phyloP scores from a whole-genome alignment of 352 stramenopile species.

The Pythium insidiosum region DNA sequence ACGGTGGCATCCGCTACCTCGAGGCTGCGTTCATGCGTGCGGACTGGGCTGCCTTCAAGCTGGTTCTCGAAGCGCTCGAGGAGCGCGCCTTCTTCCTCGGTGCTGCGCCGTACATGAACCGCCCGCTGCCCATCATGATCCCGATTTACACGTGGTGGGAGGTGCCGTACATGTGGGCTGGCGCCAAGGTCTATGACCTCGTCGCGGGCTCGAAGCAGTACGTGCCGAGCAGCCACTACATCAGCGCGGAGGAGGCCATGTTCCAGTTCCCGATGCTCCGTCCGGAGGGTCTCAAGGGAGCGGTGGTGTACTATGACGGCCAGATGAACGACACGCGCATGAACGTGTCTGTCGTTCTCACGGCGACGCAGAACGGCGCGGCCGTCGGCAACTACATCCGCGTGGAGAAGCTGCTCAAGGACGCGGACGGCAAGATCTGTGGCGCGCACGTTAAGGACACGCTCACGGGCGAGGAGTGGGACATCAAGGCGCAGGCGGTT shows the following conservation, averaged over 20 bases:
- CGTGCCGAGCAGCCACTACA: conserved; percentile 86
- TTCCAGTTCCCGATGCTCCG: conserved; percentile 94
- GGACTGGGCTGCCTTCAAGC: conserved; percentile 84
- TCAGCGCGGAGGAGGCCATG: conserved; percentile 86
- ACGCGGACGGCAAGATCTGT: conserved; percentile 74
- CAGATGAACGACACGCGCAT: conserved; percentile 95
- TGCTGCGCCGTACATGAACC: conserved; percentile 93
- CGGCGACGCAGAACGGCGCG: conserved; percentile 90
- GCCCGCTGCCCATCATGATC: conserved; percentile 93
- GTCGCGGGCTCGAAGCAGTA: conserved; percentile 85
- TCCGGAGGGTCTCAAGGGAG: conserved; percentile 87
- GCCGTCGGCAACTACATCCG: conserved; percentile 90
- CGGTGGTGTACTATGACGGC: conserved; percentile 87
- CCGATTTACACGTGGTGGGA: conserved; percentile 95
- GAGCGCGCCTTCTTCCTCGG: conserved; percentile 91
- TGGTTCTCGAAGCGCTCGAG: conserved; percentile 91
- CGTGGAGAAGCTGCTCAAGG: conserved; percentile 81
- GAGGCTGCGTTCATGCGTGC: conserved; percentile 93
- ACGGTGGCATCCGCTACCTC: conserved; percentile 93
- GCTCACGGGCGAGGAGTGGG: conserved; percentile 85
- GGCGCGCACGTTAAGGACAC: conserved; percentile 87
- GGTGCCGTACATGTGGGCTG: conserved; percentile 92
- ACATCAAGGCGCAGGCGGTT: conserved; percentile 84
- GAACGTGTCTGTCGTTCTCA: conserved; percentile 92
- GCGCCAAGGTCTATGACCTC: conserved; percentile 91